Percentiles rank a stretch among this genome's conserved stretches.
Evolutionary conservation across 768 basidiomycete genomes (phyloP).

Genomic region (Leccinum boreale): DNA sequence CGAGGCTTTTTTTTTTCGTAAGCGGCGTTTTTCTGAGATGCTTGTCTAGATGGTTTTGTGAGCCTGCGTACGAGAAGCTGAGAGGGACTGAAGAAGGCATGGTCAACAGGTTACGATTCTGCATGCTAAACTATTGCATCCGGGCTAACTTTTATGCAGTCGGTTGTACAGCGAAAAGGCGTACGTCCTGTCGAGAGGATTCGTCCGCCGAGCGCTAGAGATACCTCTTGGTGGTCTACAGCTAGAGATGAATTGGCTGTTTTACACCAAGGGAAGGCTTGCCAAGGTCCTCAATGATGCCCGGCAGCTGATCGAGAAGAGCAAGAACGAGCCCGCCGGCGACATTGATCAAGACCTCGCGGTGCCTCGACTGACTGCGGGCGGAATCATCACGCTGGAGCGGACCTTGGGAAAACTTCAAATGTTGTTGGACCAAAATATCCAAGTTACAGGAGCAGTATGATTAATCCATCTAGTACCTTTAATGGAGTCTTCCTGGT

Average conservation of each 20-base stretch:
- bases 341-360: conserved; percentile 43
- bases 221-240: conserved; percentile 70
- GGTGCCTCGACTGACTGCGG: conserved; percentile 73
- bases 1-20: background rate
- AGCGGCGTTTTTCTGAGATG: conserved; percentile 1
- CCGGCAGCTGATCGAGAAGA: conserved; percentile 63
- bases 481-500: conserved; percentile 16
- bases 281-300: conserved; percentile 67
- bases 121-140: background rate
- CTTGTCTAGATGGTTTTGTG: conserved; percentile 72
- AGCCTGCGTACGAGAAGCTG: conserved; percentile 91
- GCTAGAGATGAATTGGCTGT: conserved; percentile 70
- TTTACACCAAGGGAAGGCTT: conserved; percentile 60
- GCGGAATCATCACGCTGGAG: conserved; percentile 75
- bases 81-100: conserved; percentile 87
- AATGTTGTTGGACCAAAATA: conserved; percentile 31
- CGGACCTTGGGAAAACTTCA: conserved; percentile 71
- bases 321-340: conserved; percentile 38
- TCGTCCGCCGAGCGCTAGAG: conserved; percentile 86
- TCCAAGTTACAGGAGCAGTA: conserved; percentile 10
- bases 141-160: conserved; percentile 37
- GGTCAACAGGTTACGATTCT: conserved; percentile 64
- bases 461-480: conserved; percentile 13
- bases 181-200: conserved; percentile 85
- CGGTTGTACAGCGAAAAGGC: conserved; percentile 93